Evolutionary conservation across 192 early-diverging fungal genomes (phyloP), one percentile per base, ranked within the genome.

Genomic region (Backusella parvicylindrica): DNA sequence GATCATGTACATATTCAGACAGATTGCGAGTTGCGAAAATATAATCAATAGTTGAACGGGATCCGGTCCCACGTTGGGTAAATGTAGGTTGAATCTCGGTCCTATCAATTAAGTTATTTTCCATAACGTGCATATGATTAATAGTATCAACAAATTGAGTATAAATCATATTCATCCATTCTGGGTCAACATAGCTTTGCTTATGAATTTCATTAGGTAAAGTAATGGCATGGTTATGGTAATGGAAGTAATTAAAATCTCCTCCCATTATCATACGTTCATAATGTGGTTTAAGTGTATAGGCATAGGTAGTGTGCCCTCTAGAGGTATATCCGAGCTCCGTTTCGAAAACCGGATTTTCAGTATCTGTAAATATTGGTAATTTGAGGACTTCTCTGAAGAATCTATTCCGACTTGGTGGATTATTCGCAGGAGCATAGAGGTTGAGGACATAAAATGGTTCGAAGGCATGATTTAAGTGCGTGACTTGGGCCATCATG

Each of bases 21-120:
- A 78, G 49, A 36, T 21, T 36, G 11, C 47, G 65, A 2, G 77
- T 70, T 21, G 68, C 67, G 36, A 70, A 74, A 11, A 78, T 74
- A 49, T 78, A 78, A 38, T 78, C 77, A 11, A 78, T 78, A 49
- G 77, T 73, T 1, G 72, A 49, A 15, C 21, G 6, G 12, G 41
- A 0, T 15, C 26, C n/a, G n/a, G n/a, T 30, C 13, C 40, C 40
- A 30, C 40, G 38, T 15, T 31, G 68, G 9, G 36, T 37, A 32
- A 70, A 70, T 11, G 68, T 70, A 21, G 68, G 28, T n/a, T 21
- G 9, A 43, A 43, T 43, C 11, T 43, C 41, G 15, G 11, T 43
- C 11, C 11, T 43, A 43, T 43, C 15, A 0, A 43, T 43, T 16
- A 49, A 15, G 21, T 30, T 43, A 9, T 70, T 70, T 23, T 49